Percentiles rank a stretch among this genome's conserved stretches.
Evolutionary conservation across 2,329 filamentous ascomycete genomes (phyloP).

Genomic region (Pleoardoris graminearum): DNA sequence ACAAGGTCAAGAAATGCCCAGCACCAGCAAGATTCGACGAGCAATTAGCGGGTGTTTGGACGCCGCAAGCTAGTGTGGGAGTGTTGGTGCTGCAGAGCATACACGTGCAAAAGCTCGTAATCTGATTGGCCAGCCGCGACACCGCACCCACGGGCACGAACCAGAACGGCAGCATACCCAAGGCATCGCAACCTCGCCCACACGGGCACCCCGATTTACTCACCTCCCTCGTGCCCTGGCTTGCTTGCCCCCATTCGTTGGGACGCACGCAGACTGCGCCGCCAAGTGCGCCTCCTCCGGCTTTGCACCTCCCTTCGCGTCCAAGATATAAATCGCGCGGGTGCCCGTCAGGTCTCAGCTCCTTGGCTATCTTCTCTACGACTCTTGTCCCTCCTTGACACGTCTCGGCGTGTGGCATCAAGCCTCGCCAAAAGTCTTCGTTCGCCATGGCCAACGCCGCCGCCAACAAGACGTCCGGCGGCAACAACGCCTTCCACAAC

Average conservation of each 20-base stretch:
- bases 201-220: not conserved
- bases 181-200: not conserved
- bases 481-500: constrained; percentile 39
- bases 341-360: not conserved
- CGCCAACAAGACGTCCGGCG: constrained; percentile 28
- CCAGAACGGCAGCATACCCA: not conserved
- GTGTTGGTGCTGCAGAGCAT: not conserved
- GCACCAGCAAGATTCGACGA: constrained; percentile 1
- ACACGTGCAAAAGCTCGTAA: not conserved
- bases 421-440: constrained; percentile 24
- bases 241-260: not conserved
- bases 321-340: not conserved
- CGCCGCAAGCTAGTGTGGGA: not conserved
- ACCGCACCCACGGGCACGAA: not conserved
- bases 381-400: constrained; percentile 18
- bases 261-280: not conserved
- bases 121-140: not conserved
- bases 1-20: constrained; percentile 1
- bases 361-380: constrained; percentile 9
- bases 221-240: constrained; percentile 3
- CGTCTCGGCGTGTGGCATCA: constrained; percentile 11
- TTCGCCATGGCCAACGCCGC: constrained; percentile 12
- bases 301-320: not conserved
- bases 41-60: constrained; percentile 5
- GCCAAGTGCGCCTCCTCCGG: constrained; percentile 7